These are phyloP conservation scores for Tieghemiomyces parasiticus DNA, from an alignment of 192 early-diverging fungal species.

Conservation along the genomic window DNA sequence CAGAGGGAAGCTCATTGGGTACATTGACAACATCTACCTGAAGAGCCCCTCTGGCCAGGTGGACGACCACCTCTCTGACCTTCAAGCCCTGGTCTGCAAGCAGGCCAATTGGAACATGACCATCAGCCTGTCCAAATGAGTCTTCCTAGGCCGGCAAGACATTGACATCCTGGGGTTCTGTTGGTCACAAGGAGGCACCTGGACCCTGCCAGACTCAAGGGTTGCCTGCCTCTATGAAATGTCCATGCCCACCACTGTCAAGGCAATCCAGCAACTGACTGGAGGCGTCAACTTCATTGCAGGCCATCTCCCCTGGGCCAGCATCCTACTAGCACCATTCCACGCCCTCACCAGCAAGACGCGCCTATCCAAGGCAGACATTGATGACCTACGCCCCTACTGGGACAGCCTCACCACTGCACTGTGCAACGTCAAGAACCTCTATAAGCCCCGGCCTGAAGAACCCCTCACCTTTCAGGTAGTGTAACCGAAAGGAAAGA, in stretches of 20 bases:
- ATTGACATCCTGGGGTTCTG: constrained; percentile 3
- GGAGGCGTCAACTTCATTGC: constrained; percentile 15
- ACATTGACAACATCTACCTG: constrained; percentile 24
- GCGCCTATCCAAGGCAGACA: constrained; percentile 7
- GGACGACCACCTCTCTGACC: constrained; percentile 10
- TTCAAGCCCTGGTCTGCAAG: neutral
- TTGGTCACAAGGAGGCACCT: constrained; percentile 5
- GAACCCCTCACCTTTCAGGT: constrained; percentile 12
- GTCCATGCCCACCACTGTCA: constrained; percentile 12
- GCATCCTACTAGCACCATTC: constrained; percentile 16
- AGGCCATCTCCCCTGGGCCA: constrained; percentile 14
- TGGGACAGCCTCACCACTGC: neutral
- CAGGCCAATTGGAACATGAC: constrained; percentile 9
- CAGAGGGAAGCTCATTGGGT: constrained; percentile 13
- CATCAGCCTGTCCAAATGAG: constrained; percentile 13
- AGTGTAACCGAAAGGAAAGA: too few species aligned
- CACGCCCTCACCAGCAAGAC: constrained; percentile 9
- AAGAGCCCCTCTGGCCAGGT: constrained; percentile 3
- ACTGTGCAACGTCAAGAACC: constrained; percentile 2
- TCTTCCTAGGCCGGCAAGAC: constrained; percentile 10
- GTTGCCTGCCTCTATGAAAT: constrained; percentile 11
- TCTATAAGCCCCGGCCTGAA: constrained; percentile 17
- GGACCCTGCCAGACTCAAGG: constrained; percentile 11
- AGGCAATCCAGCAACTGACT: constrained; percentile 8
- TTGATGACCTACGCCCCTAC: neutral